A percentile compares a stretch with the other conserved stretches of the same genome.
These are phyloP conservation scores for Gonapodya sp. DNA, from an alignment of 192 early-diverging fungal genomes.

Conservation along the genomic window DNA sequence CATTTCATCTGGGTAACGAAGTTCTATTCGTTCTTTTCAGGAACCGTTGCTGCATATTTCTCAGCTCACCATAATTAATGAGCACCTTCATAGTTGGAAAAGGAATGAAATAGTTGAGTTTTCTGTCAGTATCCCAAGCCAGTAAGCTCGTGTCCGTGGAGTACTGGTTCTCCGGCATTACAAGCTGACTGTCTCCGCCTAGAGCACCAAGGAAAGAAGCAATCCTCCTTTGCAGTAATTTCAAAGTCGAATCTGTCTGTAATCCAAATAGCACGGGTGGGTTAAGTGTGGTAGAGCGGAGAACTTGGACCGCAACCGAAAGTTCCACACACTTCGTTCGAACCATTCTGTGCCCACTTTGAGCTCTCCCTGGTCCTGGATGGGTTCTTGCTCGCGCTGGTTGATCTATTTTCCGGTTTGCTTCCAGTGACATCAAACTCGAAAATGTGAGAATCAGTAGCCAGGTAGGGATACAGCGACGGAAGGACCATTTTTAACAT, in stretches of 20 bases:
- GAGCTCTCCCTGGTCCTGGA: no score
- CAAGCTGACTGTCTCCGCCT: slow-evolving; percentile 43
- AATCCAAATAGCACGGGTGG: neutral
- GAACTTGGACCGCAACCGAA: no score
- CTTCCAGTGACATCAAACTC: neutral
- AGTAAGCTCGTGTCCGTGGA: slow-evolving; percentile 23
- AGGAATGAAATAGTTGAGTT: slow-evolving; percentile 48
- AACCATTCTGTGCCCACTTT: neutral
- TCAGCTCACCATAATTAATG: slow-evolving; percentile 46
- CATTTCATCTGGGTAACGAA: slow-evolving; percentile 55
- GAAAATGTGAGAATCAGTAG: neutral
- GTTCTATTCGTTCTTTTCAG: no score
- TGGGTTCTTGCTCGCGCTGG: no score
- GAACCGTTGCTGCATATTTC: no score
- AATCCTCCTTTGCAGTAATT: slow-evolving; percentile 44
- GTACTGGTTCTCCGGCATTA: slow-evolving; percentile 17
- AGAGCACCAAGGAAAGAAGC: slow-evolving; percentile 51
- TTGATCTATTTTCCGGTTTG: no score
- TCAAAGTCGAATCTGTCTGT: neutral
- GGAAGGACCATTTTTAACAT: slow-evolving; percentile 39
- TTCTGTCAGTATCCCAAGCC: slow-evolving; percentile 60
- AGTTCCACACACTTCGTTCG: neutral
- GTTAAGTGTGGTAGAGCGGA: neutral
- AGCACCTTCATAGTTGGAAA: slow-evolving; percentile 58
- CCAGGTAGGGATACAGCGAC: neutral